A percentile compares a stretch with the other conserved stretches of the same genome.
phyloP scores from a whole-genome alignment of 345 rosid genomes.

The Eucalyptus regnans region DNA sequence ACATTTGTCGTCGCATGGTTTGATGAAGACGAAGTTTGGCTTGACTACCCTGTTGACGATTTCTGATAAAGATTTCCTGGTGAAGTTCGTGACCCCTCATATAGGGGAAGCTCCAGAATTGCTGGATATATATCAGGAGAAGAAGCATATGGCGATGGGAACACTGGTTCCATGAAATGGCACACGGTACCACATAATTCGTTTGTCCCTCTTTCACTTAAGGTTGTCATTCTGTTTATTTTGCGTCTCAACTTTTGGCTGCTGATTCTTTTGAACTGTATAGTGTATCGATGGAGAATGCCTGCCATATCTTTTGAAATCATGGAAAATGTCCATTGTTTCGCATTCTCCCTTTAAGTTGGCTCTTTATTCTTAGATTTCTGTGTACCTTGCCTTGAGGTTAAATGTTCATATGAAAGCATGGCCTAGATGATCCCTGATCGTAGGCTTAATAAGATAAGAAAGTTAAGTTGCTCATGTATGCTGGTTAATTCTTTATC shows the following conservation, averaged over 20 bases:
- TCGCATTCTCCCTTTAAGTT: not conserved
- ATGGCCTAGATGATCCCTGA: not conserved
- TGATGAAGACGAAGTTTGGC: not conserved
- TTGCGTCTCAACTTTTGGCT: not conserved
- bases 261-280: not conserved
- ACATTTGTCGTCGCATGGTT: not conserved
- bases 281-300: not conserved
- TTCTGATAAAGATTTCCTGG: not conserved
- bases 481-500: not conserved
- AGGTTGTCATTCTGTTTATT: not conserved
- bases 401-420: not conserved
- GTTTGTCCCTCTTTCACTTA: not conserved
- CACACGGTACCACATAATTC: not conserved
- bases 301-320: not conserved
- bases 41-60: not conserved
- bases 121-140: constrained; percentile 1
- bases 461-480: not conserved
- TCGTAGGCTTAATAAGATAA: not conserved
- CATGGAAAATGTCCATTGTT: not conserved
- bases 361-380: not conserved
- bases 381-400: not conserved
- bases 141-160: constrained; percentile 5
- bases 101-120: not conserved
- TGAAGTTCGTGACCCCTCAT: not conserved
- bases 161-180: not conserved